A percentile compares a stretch with the other conserved stretches of the same genome.
These are phyloP conservation scores for Anethum foeniculum DNA, from an alignment of 140 eudicot genomes.

Conservation along the genomic window DNA sequence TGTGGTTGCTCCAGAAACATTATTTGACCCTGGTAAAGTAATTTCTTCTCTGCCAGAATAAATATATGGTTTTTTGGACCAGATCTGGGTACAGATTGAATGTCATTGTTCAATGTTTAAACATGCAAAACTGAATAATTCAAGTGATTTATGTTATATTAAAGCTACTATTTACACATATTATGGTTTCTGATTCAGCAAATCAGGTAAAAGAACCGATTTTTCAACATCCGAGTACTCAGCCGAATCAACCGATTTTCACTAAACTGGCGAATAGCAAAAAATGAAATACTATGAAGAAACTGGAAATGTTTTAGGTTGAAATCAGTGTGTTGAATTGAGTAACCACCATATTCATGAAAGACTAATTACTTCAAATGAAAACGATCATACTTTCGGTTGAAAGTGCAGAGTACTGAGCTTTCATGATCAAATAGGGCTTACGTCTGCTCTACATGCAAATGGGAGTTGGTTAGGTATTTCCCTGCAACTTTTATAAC, in stretches of 20 bases:
- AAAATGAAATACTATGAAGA: too few species aligned
- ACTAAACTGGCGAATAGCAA: too few species aligned
- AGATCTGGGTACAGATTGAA: not conserved
- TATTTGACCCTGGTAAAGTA: slow-evolving; percentile 7
- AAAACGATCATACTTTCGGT: not conserved
- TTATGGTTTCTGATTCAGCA: too few species aligned
- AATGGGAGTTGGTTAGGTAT: not conserved
- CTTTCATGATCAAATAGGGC: not conserved
- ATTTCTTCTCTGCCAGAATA: slow-evolving; percentile 1
- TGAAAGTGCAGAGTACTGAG: not conserved
- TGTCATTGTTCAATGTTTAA: not conserved
- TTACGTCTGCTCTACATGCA: not conserved
- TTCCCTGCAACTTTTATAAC: not conserved
- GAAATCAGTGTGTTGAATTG: too few species aligned
- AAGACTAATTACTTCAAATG: not conserved
- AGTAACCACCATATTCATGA: too few species aligned
- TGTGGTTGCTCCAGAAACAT: slow-evolving; percentile 1
- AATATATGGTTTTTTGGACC: slow-evolving; percentile 2
- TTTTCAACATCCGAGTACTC: too few species aligned
- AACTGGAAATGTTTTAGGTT: too few species aligned
- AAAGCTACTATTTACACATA: too few species aligned
- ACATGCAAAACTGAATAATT: not conserved
- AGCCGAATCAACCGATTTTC: too few species aligned
- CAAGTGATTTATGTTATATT: too few species aligned
- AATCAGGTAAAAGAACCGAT: too few species aligned